Evolutionary conservation across 2,329 filamentous ascomycete genomes (phyloP).

Genomic region (Penicillium olsonii): DNA sequence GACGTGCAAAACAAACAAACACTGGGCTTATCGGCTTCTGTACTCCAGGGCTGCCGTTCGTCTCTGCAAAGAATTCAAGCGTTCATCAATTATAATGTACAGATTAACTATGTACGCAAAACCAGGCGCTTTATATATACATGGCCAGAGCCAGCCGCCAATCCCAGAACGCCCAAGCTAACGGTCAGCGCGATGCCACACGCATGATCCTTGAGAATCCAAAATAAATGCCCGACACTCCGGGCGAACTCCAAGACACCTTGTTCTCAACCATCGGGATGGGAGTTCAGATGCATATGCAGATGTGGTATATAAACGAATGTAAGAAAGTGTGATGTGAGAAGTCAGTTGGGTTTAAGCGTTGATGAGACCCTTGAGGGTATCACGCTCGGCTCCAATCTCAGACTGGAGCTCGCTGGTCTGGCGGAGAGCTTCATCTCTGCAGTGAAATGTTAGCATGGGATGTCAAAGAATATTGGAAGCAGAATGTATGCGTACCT

Average conservation of each 20-base stretch:
- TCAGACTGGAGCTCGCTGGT: conserved; percentile 69
- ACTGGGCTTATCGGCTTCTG: background rate
- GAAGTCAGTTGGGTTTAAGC: conserved; percentile 12
- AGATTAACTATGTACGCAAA: conserved; percentile 20
- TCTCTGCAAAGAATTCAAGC: background rate
- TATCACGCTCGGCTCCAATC: conserved; percentile 65
- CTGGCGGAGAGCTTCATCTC: conserved; percentile 71
- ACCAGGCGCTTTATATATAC: conserved; percentile 18
- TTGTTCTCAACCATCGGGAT: conserved; percentile 12
- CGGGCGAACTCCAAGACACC: conserved; percentile 17
- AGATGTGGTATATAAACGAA: conserved; percentile 23
- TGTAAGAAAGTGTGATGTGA: conserved; percentile 4
- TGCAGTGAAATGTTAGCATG: conserved; percentile 34
- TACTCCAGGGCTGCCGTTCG: background rate
- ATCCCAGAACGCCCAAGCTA: conserved; percentile 6
- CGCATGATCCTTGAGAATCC: conserved; percentile 8
- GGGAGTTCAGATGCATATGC: conserved; percentile 23
- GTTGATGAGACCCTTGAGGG: conserved; percentile 54
- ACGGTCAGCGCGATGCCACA: conserved; percentile 15
- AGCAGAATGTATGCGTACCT: conserved; percentile 35
- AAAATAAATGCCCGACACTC: conserved; percentile 9
- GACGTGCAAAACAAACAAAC: conserved; percentile 26
- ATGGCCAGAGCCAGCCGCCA: conserved; percentile 7
- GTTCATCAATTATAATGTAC: conserved; percentile 14
- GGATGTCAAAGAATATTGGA: background rate